phyloP scores from a whole-genome alignment of 1,284 basidiomycete genomes.

The Kwoniella shivajii region DNA sequence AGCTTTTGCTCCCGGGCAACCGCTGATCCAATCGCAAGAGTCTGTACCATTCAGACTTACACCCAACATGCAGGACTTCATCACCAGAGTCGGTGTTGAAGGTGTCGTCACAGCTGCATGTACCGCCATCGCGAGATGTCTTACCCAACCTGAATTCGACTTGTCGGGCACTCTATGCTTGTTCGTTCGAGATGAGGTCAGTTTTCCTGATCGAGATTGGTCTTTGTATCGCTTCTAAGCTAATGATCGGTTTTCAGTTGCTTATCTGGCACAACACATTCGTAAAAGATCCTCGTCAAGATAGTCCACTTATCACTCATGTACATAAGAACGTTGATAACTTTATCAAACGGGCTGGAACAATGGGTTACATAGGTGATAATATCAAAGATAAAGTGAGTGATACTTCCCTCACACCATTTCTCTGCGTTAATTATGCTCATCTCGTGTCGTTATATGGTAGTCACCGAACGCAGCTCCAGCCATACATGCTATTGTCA shows the following conservation, averaged over 20 bases:
- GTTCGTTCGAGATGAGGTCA: slow-evolving; percentile 90
- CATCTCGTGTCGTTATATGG: neutral
- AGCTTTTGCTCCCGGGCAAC: slow-evolving; percentile 60
- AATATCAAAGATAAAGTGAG: slow-evolving; percentile 80
- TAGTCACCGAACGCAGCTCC: slow-evolving; percentile 29
- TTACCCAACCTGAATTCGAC: slow-evolving; percentile 88
- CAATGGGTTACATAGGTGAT: slow-evolving; percentile 51
- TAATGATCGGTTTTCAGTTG: slow-evolving; percentile 18
- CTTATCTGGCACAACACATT: slow-evolving; percentile 54
- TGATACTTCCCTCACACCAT: neutral
- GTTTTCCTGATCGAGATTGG: slow-evolving; percentile 39
- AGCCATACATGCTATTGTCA: slow-evolving; percentile 74
- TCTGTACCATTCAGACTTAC: slow-evolving; percentile 95
- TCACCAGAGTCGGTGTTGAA: slow-evolving; percentile 87
- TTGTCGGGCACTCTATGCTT: slow-evolving; percentile 47
- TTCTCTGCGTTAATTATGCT: neutral
- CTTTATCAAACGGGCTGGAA: slow-evolving; percentile 61
- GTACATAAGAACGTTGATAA: slow-evolving; percentile 75
- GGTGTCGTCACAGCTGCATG: slow-evolving; percentile 83
- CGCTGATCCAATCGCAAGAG: slow-evolving; percentile 77
- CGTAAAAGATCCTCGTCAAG: slow-evolving; percentile 54
- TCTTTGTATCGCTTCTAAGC: neutral
- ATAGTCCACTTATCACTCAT: slow-evolving; percentile 66
- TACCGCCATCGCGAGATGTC: slow-evolving; percentile 85
- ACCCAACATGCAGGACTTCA: slow-evolving; percentile 92